Conservation (phyloP, 1,139 yeast genomes). For the Yamadazyma spencermartinsiae region DNA sequence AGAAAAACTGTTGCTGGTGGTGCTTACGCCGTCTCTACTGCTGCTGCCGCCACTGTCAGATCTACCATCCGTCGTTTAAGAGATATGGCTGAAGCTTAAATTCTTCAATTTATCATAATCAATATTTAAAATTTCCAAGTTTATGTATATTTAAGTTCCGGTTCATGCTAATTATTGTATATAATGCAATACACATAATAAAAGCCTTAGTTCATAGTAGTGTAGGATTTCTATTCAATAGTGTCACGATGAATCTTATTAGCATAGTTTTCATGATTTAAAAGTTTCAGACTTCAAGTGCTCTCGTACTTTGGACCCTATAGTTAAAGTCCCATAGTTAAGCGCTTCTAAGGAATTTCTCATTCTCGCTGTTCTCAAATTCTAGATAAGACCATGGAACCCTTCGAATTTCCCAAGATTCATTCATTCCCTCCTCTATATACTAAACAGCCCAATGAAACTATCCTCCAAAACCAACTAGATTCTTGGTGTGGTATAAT, state of each 20-base stretch:
- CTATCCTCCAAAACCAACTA: conserved; percentile 74
- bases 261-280: background rate
- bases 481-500: conserved; percentile 45
- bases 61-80: conserved; percentile 99
- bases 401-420: conserved; percentile 61
- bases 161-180: conserved; percentile 8
- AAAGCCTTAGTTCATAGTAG: background rate
- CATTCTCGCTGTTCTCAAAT: background rate
- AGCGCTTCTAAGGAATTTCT: background rate
- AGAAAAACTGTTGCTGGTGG: conserved; percentile 99
- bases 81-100: conserved; percentile 98
- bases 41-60: conserved; percentile 99
- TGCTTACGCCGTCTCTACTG: conserved; percentile 98
- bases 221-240: too few species aligned
- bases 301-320: background rate
- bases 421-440: conserved; percentile 90
- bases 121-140: conserved; percentile 9
- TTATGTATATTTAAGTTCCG: conserved; percentile 19
- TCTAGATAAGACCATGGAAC: conserved; percentile 8
- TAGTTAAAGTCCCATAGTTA: background rate
- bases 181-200: conserved; percentile 11
- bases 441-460: conserved; percentile 83
- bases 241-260: too few species aligned
- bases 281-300: background rate
- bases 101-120: conserved; percentile 13